These are phyloP conservation scores for Ceratobasidium papillatum DNA, from an alignment of 1,284 basidiomycete species.

Conservation along the genomic window DNA sequence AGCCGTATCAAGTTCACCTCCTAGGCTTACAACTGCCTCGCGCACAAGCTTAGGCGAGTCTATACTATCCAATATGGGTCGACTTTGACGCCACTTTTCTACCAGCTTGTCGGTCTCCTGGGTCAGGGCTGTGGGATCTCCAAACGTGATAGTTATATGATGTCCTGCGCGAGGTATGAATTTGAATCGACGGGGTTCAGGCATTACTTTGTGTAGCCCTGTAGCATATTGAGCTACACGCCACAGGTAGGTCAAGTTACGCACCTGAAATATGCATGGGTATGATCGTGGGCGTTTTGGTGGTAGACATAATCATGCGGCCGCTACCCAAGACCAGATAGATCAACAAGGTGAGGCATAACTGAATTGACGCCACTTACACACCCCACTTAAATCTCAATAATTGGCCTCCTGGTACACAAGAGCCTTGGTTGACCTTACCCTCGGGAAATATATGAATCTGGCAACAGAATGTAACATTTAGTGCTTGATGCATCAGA, in stretches of 20 bases:
- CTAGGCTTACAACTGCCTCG: background rate
- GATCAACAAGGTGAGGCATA: slow-evolving; percentile 43
- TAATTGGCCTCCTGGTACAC: slow-evolving; percentile 64
- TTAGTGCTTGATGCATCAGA: slow-evolving; percentile 26
- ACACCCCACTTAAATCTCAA: slow-evolving; percentile 97
- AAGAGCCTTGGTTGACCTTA: slow-evolving; percentile 80
- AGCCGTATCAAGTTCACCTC: slow-evolving; percentile 30
- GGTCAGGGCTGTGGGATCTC: slow-evolving; percentile 64
- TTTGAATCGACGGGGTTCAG: slow-evolving; percentile 77
- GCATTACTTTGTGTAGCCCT: slow-evolving; percentile 92
- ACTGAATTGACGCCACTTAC: slow-evolving; percentile 61
- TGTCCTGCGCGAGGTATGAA: slow-evolving; percentile 69
- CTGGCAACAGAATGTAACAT: slow-evolving; percentile 55
- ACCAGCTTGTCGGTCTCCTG: slow-evolving; percentile 54
- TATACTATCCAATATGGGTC: background rate
- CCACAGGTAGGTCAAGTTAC: slow-evolving; percentile 42
- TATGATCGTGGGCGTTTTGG: slow-evolving; percentile 79
- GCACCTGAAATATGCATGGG: slow-evolving; percentile 92
- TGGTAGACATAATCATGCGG: slow-evolving; percentile 83
- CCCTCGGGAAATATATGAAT: slow-evolving; percentile 96
- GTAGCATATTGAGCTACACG: slow-evolving; percentile 19
- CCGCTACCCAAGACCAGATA: slow-evolving; percentile 56
- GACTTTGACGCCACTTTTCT: slow-evolving; percentile 37
- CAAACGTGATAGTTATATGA: slow-evolving; percentile 75
- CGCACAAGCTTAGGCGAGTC: background rate